Evolutionary conservation across 1,284 basidiomycete species (phyloP).

Genomic region (Pseudozyma flocculosa): DNA sequence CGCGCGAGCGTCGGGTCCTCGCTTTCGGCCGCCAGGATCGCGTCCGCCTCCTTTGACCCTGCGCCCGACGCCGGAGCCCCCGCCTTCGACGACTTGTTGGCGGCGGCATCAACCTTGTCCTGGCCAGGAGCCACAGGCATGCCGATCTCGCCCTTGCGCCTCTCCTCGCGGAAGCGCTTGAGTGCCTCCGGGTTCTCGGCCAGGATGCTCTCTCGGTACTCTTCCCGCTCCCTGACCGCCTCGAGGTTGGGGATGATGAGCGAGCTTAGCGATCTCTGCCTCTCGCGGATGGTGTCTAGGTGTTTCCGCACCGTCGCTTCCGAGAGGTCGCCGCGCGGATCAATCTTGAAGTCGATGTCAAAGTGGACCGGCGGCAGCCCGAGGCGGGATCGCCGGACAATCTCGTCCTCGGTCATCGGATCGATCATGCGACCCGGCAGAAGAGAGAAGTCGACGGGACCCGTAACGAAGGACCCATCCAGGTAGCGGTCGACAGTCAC

Average conservation of each 20-base stretch:
- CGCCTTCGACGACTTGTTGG: neutral
- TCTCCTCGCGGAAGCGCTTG: slow-evolving; percentile 41
- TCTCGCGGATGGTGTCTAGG: slow-evolving; percentile 27
- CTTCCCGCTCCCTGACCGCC: slow-evolving; percentile 47
- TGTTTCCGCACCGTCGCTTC: slow-evolving; percentile 27
- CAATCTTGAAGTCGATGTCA: slow-evolving; percentile 50
- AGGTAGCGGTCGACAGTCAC: slow-evolving; percentile 52
- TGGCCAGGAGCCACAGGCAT: slow-evolving; percentile 54
- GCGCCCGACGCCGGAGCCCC: neutral
- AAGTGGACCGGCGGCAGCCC: slow-evolving; percentile 22
- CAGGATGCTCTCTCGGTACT: slow-evolving; percentile 27
- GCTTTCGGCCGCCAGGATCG: neutral
- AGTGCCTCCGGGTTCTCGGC: slow-evolving; percentile 41
- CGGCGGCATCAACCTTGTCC: slow-evolving; percentile 5
- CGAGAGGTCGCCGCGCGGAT: slow-evolving; percentile 36
- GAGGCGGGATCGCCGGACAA: slow-evolving; percentile 20
- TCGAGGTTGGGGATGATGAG: slow-evolving; percentile 53
- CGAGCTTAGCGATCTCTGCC: slow-evolving; percentile 27
- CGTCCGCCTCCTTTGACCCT: neutral
- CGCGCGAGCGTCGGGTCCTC: neutral
- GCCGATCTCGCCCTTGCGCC: slow-evolving; percentile 41
- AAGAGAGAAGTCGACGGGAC: slow-evolving; percentile 44
- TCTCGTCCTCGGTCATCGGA: slow-evolving; percentile 37
- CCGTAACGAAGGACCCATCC: slow-evolving; percentile 37
- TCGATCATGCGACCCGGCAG: slow-evolving; percentile 33